Conservation (phyloP, 2,329 filamentous ascomycete species). For the Fusarium sp. region DNA sequence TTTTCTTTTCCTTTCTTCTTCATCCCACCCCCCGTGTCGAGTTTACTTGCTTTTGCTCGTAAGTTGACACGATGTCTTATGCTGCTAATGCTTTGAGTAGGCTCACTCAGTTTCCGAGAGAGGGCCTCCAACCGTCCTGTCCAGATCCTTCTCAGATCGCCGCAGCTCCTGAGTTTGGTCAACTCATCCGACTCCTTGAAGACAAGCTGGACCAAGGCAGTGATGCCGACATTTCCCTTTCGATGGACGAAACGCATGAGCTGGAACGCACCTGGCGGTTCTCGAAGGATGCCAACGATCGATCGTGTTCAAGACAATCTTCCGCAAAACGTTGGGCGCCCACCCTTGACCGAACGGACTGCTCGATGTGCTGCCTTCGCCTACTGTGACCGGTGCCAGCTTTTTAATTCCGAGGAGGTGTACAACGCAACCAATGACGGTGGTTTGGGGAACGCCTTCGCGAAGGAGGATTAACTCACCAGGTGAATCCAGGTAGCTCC, state of each 20-base stretch:
- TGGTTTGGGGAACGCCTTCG: not conserved
- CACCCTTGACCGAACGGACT: no score
- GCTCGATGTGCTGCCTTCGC: not conserved
- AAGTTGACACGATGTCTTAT: not conserved
- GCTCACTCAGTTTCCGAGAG: not conserved
- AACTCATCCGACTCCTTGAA: not conserved
- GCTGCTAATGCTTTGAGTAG: not conserved
- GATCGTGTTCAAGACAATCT: not conserved
- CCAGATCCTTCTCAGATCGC: not conserved
- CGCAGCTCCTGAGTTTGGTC: not conserved
- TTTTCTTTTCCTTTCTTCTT: no score
- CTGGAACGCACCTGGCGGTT: not conserved
- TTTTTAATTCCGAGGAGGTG: not conserved
- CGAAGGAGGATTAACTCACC: no score
- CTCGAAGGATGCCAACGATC: not conserved
- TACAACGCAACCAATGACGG: not conserved
- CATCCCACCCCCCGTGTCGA: not conserved
- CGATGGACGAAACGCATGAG: not conserved
- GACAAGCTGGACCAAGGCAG: no score
- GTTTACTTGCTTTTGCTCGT: not conserved
- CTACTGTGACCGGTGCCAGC: not conserved
- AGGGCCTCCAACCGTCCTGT: not conserved
- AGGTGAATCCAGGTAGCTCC: no score
- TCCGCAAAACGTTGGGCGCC: not conserved
- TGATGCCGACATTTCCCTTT: not conserved